A percentile compares a stretch with the other conserved stretches of the same genome.
Evolutionary conservation across 2,329 filamentous ascomycete genomes (phyloP).

Genomic region (Colletotrichum higginsianum): DNA sequence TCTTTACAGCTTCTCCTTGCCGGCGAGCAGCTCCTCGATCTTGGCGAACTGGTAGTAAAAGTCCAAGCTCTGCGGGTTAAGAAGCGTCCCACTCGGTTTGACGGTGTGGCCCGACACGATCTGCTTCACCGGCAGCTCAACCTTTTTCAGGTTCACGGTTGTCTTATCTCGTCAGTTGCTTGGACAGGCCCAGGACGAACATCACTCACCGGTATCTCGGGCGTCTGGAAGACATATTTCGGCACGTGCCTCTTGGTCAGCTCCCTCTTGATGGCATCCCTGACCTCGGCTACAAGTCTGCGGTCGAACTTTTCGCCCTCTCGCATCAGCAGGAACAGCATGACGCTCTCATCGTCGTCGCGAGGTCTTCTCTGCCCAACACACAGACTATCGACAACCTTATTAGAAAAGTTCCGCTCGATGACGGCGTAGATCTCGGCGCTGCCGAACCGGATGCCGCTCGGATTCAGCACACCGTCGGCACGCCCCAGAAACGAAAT

Average conservation of each 20-base stretch:
- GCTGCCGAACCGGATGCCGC: slow-evolving; percentile 83
- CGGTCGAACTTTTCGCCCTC: slow-evolving; percentile 70
- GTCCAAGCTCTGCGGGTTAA: slow-evolving; percentile 82
- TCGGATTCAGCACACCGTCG: slow-evolving; percentile 86
- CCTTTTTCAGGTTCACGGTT: slow-evolving; percentile 88
- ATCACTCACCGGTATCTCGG: slow-evolving; percentile 81
- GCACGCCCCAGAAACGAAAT: slow-evolving; percentile 78
- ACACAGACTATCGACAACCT: slow-evolving; percentile 81
- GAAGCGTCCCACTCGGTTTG: slow-evolving; percentile 81
- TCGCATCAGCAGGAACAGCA: slow-evolving; percentile 70
- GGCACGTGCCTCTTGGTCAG: slow-evolving; percentile 83
- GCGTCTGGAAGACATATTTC: slow-evolving; percentile 83
- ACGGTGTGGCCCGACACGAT: slow-evolving; percentile 83
- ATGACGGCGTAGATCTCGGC: slow-evolving; percentile 85
- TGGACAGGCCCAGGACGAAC: not conserved
- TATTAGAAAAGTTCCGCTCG: slow-evolving; percentile 74
- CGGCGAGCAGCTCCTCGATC: slow-evolving; percentile 71
- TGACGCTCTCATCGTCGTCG: slow-evolving; percentile 68
- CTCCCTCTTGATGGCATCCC: slow-evolving; percentile 75
- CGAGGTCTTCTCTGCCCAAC: slow-evolving; percentile 80
- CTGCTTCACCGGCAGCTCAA: slow-evolving; percentile 87
- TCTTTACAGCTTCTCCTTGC: slow-evolving; percentile 64
- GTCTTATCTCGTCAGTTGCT: slow-evolving; percentile 64
- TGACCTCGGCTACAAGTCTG: slow-evolving; percentile 71
- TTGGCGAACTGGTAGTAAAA: slow-evolving; percentile 86